Evolutionary conservation across 1,284 basidiomycete genomes (phyloP).

Genomic region (Ceratobasidium sp.): DNA sequence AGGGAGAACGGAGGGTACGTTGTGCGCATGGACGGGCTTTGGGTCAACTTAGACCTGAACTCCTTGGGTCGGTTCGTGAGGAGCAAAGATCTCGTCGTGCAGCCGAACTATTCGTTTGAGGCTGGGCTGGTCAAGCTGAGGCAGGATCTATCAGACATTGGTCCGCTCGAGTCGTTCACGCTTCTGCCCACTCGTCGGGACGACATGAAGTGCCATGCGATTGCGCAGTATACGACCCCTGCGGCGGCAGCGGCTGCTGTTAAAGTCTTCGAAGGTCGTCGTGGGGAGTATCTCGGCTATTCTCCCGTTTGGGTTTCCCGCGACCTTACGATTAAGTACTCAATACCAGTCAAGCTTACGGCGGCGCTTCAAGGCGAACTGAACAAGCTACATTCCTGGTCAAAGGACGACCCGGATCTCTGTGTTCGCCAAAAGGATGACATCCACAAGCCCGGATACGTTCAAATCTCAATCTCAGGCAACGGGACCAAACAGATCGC

Average conservation of each 20-base stretch:
- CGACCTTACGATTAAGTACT: conserved; percentile 18
- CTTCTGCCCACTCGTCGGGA: background rate
- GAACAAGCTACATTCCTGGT: conserved; percentile 24
- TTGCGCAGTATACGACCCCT: conserved; percentile 35
- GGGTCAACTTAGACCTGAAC: background rate
- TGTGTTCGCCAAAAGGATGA: conserved; percentile 25
- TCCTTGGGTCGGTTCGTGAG: background rate
- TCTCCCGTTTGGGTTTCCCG: conserved; percentile 21
- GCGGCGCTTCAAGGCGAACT: conserved; percentile 15
- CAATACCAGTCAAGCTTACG: background rate
- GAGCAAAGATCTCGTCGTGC: conserved; percentile 4
- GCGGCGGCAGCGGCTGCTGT: conserved; percentile 32
- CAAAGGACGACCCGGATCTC: conserved; percentile 24
- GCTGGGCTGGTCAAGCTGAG: background rate
- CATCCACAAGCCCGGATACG: background rate
- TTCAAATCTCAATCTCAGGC: conserved; percentile 8
- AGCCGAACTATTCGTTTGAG: conserved; percentile 16
- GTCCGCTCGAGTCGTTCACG: conserved; percentile 30
- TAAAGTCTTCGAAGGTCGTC: conserved; percentile 14
- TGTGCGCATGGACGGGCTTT: conserved; percentile 11
- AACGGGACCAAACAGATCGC: conserved; percentile 20
- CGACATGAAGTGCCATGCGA: conserved; percentile 10
- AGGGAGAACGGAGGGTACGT: background rate
- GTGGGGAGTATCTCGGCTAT: background rate
- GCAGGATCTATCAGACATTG: conserved; percentile 10